Evolutionary conservation across 768 basidiomycete species (phyloP).

Genomic region (Lactarius hatsudake): DNA sequence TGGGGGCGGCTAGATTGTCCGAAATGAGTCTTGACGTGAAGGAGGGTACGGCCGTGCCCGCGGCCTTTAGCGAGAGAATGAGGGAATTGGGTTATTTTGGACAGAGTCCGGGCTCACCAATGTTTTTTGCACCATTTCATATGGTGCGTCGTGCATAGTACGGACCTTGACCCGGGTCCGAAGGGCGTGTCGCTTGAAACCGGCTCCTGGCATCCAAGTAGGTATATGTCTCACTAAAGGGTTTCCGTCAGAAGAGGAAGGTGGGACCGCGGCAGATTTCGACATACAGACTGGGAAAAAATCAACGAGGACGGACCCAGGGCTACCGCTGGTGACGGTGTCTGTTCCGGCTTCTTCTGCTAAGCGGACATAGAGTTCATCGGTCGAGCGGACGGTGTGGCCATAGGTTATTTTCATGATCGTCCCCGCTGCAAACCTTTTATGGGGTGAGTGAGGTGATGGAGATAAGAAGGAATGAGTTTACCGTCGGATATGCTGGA

Average conservation of each 20-base stretch:
- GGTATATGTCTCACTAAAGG: conserved; percentile 24
- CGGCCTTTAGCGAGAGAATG: conserved; percentile 18
- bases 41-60: conserved; percentile 27
- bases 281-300: conserved; percentile 36
- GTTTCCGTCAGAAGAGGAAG: background rate
- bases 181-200: conserved; percentile 27
- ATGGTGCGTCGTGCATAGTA: conserved; percentile 25
- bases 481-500: conserved; percentile 32
- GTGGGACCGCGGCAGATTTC: background rate
- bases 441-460: background rate
- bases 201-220: conserved; percentile 28
- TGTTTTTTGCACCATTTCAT: conserved; percentile 25
- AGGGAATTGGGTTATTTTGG: background rate
- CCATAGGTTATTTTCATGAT: conserved; percentile 37
- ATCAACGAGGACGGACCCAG: conserved; percentile 36
- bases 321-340: conserved; percentile 29
- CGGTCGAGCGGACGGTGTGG: conserved; percentile 32
- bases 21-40: conserved; percentile 26
- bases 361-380: conserved; percentile 34
- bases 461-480: background rate
- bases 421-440: conserved; percentile 33
- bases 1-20: conserved; percentile 17
- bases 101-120: conserved; percentile 9
- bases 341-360: conserved; percentile 31
- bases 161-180: conserved; percentile 25